A percentile compares a stretch with the other conserved stretches of the same genome.
These are phyloP conservation scores for Rhododendron molle DNA, from an alignment of 148 eudicot species.

Conservation along the genomic window DNA sequence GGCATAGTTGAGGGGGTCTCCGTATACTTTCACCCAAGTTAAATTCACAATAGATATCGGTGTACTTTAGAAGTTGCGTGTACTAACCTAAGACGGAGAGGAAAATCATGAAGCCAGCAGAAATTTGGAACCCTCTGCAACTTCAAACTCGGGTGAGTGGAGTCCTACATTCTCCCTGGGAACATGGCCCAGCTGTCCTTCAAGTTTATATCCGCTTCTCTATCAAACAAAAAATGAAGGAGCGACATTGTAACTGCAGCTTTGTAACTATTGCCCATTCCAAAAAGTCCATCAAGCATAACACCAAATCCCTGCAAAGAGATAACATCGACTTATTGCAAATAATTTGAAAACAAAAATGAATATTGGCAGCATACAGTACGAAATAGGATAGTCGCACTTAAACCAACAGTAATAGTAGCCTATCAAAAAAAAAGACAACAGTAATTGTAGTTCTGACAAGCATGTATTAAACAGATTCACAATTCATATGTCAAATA, in stretches of 20 bases:
- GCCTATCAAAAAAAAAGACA: background rate
- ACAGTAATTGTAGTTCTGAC: background rate
- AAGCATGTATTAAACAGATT: background rate
- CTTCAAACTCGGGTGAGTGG: conserved; percentile 94
- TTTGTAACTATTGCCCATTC: conserved; percentile 49
- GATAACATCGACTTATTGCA: background rate
- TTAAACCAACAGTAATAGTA: background rate
- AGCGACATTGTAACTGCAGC: conserved; percentile 21
- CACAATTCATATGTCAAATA: background rate
- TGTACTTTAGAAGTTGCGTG: background rate
- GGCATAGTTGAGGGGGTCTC: too few species aligned
- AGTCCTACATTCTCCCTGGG: conserved; percentile 95
- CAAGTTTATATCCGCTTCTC: background rate
- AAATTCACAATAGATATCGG: background rate
- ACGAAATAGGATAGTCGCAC: background rate
- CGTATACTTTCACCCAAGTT: too few species aligned
- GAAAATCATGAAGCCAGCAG: conserved; percentile 98
- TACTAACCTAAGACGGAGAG: conserved; percentile 79
- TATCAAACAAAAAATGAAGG: background rate
- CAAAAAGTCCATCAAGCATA: conserved; percentile 87
- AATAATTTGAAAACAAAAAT: background rate
- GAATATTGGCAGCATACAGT: background rate
- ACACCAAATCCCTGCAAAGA: conserved; percentile 78
- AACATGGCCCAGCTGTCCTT: conserved; percentile 12
- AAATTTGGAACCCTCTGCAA: conserved; percentile 93